phyloP scores from a whole-genome alignment of 1,284 basidiomycete species.

The Ganoderma meredithae region DNA sequence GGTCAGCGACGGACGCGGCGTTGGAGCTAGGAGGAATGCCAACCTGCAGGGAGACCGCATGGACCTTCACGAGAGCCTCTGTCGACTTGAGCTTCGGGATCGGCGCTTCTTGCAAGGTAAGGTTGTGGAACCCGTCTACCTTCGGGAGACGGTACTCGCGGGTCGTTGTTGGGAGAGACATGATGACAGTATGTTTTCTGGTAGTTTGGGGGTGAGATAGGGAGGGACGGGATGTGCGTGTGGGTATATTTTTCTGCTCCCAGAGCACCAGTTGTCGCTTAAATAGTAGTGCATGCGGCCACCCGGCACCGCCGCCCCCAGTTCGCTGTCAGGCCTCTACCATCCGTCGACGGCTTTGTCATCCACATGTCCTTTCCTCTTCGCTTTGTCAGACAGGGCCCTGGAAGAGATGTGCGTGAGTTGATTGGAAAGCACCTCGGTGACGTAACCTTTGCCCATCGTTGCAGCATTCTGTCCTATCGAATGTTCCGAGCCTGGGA shows the following conservation, averaged over 20 bases:
- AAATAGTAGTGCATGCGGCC: background rate
- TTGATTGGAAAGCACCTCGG: background rate
- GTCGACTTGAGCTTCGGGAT: constrained; percentile 45
- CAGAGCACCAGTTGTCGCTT: background rate
- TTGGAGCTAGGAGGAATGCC: background rate
- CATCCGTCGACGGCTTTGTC: background rate
- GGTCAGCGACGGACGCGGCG: background rate
- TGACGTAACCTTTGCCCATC: background rate
- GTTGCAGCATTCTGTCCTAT: background rate
- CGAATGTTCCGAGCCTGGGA: background rate
- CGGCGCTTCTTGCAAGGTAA: constrained; percentile 42
- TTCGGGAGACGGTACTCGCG: constrained; percentile 44
- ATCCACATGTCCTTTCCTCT: background rate
- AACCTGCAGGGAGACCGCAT: constrained; percentile 56
- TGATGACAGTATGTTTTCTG: constrained; percentile 7
- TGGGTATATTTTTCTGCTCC: background rate
- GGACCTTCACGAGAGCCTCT: constrained; percentile 59
- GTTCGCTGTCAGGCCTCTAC: background rate
- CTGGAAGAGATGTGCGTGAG: background rate
- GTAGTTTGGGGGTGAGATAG: background rate
- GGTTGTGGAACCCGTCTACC: constrained; percentile 41
- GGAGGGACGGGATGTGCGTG: background rate
- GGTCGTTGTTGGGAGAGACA: constrained; percentile 40
- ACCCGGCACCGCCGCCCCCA: background rate
- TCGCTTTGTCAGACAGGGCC: background rate